Conservation (phyloP, 768 basidiomycete species). For the Tephrocybe rancida region DNA sequence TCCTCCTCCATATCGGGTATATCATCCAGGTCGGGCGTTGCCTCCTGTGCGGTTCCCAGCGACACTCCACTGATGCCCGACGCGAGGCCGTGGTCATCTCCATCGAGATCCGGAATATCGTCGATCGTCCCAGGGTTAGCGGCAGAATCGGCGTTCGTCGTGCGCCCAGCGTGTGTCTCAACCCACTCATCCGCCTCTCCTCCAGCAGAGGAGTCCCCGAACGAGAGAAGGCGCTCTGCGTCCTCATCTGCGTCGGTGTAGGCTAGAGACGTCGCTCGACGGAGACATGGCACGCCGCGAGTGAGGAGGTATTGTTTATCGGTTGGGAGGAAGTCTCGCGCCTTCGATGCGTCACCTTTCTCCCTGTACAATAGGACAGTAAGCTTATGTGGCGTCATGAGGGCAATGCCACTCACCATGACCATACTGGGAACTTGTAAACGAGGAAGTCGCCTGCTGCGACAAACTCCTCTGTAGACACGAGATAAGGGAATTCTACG, state of each 20-base stretch:
- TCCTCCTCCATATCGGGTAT: constrained; percentile 99
- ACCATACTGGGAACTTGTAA: constrained; percentile 99
- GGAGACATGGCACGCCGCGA: constrained; percentile 94
- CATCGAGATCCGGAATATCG: constrained; percentile 89
- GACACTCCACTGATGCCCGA: constrained; percentile 48
- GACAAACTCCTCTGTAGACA: constrained; percentile 86
- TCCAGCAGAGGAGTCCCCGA: constrained; percentile 63
- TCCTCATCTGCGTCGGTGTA: constrained; percentile 98
- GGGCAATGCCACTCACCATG: constrained; percentile 65
- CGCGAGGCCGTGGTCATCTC: constrained; percentile 42
- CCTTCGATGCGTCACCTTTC: constrained; percentile 84
- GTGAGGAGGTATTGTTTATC: constrained; percentile 98
- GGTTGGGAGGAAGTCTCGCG: constrained; percentile 88
- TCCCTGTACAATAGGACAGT: constrained; percentile 61
- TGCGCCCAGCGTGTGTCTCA: constrained; percentile 91
- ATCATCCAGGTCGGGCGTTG: constrained; percentile 93
- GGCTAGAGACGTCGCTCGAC: constrained; percentile 88
- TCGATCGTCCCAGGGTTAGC: constrained; percentile 69
- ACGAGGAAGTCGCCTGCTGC: constrained; percentile 96
- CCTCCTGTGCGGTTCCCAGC: constrained; percentile 41
- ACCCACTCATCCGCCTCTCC: constrained; percentile 92
- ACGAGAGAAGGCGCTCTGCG: constrained; percentile 87
- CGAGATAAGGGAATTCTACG: constrained; percentile 19
- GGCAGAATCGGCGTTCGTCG: constrained; percentile 49
- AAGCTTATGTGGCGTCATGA: background rate